Evolutionary conservation across 768 basidiomycete genomes (phyloP), one percentile per base, ranked within the genome.

Genomic region (Naganishia vishniacii): DNA sequence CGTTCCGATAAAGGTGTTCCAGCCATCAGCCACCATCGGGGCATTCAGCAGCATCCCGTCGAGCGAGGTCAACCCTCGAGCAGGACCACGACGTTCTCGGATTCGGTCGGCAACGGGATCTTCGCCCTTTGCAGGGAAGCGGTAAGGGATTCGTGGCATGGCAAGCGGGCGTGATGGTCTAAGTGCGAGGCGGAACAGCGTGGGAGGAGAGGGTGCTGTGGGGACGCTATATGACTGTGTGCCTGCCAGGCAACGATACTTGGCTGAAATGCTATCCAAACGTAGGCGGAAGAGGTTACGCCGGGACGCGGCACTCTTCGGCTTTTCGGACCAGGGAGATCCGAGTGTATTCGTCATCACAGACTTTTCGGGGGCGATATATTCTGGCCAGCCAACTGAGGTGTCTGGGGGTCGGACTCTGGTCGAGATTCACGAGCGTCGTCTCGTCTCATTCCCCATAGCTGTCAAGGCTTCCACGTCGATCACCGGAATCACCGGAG

Each of bases 31-130:
- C 13, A 68, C 64, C 41, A 31, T 49, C 0, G 75, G 73, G 8
- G 73, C 73, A 64, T 76, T 73, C 44, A 76, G 65, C 6, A 76
- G 67, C 12, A 71, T 67, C 34, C 73, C 72, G 65, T 76, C 75
- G 60, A 76, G 68, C 20, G 73, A 68, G 16, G 75, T 76, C 45
- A 76, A 65, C 1, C 72, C 75, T 9, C 75, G 67, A 3, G 71
- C 62, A 20, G 48, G 48, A 2, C 72, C 75, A 13, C 75, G 65
- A 13, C 75, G 68, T 13, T 67, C 70, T 12, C 73, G 70, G 44
- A 76, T 76, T 18, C 70, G 67, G 34, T 76, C 75, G 29, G 69
- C 72, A 29, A 76, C 65, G 34, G 47, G 29, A 48, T 68, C 60
- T 20, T 25, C 48, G 23, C 40, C 51, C 12, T 63, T 34, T 11